Conservation (phyloP, 2,329 filamentous ascomycete genomes). For the Trichophyton schoenleinii region DNA sequence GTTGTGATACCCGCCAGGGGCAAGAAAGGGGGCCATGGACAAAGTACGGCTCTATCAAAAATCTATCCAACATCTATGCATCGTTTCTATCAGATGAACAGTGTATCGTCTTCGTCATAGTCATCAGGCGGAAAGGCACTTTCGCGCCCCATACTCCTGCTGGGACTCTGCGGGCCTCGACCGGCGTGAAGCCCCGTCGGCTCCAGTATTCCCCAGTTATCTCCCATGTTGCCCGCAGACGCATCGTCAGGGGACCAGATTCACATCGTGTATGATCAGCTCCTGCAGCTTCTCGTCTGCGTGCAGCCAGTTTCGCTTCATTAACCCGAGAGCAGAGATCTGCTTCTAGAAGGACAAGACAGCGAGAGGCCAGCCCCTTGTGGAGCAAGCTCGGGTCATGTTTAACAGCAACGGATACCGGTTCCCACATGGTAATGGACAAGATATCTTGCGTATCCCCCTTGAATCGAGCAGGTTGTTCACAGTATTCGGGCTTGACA, state of each 20-base stretch:
- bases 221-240: slow-evolving; percentile 6
- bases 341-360: slow-evolving; percentile 4
- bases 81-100: not conserved
- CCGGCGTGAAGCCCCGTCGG: slow-evolving; percentile 6
- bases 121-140: slow-evolving; percentile 4
- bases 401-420: slow-evolving; percentile 4
- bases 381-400: slow-evolving; percentile 4
- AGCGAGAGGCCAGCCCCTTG: slow-evolving; percentile 7
- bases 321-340: slow-evolving; percentile 7
- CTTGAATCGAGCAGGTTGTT: no score
- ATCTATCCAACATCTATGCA: not conserved
- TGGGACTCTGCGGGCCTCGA: slow-evolving; percentile 5
- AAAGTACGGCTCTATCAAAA: no score
- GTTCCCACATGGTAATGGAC: slow-evolving; percentile 7
- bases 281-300: not conserved
- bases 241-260: not conserved
- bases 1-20: not conserved
- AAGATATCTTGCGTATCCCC: not conserved
- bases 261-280: not conserved
- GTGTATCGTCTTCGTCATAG: slow-evolving; percentile 5
- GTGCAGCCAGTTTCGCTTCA: not conserved
- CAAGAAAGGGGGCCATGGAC: no score
- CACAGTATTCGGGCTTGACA: no score
- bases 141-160: slow-evolving; percentile 4
- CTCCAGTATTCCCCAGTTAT: slow-evolving; percentile 7